Percentiles rank a stretch among this genome's conserved stretches.
Evolutionary conservation across 306 rosid genomes (phyloP).

Genomic region (Castanea sativa): DNA sequence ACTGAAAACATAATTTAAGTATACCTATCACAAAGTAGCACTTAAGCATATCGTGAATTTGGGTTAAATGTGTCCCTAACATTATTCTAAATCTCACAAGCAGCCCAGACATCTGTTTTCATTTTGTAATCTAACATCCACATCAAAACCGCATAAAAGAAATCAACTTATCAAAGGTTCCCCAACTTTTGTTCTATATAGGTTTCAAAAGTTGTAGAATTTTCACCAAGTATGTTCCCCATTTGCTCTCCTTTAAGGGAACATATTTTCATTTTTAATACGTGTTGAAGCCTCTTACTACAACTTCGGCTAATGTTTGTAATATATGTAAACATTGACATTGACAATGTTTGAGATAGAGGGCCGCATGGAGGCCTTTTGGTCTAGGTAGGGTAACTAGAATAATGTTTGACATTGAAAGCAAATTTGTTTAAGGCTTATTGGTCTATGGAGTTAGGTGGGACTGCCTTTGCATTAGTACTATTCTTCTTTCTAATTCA

Average conservation of each 20-base stretch:
- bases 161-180: not conserved
- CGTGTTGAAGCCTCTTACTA: conserved; percentile 3
- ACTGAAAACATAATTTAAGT: no score
- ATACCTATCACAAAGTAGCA: no score
- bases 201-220: conserved; percentile 14
- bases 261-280: conserved; percentile 24
- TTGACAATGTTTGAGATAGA: conserved; percentile 7
- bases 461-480: conserved; percentile 3
- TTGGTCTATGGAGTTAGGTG: conserved; percentile 13
- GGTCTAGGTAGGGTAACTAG: conserved; percentile 12
- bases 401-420: conserved; percentile 22
- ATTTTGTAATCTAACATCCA: conserved; percentile 7
- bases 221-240: conserved; percentile 24
- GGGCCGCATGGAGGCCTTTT: conserved; percentile 3
- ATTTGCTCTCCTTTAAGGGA: conserved; percentile 30
- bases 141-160: conserved; percentile 23
- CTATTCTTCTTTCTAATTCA: not conserved
- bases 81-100: not conserved
- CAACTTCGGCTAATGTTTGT: not conserved
- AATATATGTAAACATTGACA: conserved; percentile 7
- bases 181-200: conserved; percentile 2
- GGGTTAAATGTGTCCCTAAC: no score
- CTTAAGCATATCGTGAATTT: no score
- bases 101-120: conserved; percentile 16
- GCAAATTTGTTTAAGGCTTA: conserved; percentile 9